Evolutionary conservation across 2,329 filamentous ascomycete species (phyloP), one percentile per base, ranked within the genome.

Genomic region (Xenoacremonium recifei): DNA sequence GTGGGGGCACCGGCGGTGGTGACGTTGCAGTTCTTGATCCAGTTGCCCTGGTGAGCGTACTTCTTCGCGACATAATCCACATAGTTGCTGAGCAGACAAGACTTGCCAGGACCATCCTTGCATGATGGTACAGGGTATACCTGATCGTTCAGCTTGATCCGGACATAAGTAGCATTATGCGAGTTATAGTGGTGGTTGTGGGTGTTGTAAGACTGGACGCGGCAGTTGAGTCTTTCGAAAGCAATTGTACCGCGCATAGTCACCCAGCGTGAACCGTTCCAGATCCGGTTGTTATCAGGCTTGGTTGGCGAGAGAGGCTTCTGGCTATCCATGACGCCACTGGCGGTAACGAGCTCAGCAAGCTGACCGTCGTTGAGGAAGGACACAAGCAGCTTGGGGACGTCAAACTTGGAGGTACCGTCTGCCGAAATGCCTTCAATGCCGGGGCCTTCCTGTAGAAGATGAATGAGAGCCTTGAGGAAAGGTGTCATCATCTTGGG

Each of bases 311-410:
- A 68, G 1, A 85, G 68, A 3, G 67, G 57, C 3, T 62, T 53
- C 51, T 84, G 72, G 7, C 69, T 64, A 46, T 85, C 81, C 50
- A 82, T 85, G 2, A 85, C 72, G 1, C 82, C 83, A 13, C 76
- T 73, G 5, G 75, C 73, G 2, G 78, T 73, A 1, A 77, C 72
- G 6, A 85, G 65, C 60, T 86, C 75, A 36, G 75, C 80, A 30
- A 85, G 70, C 53, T 86, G 82, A 4, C 82, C 81, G 51, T 86
- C 82, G 45, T 86, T 84, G 27, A 81, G 65, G 58, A 87, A 87
- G 1, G 71, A 71, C 37, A 80, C 74, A 10, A 85, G 69, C 16
- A 87, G 65, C 30, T 72, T 75, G 5, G 80, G 80, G 0, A 84
- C 57, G 3, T 60, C 54, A 48, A 77, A 81, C 1, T 54, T 15